A percentile compares a stretch with the other conserved stretches of the same genome.
phyloP scores from a whole-genome alignment of 495 filamentous ascomycete species.

The Pseudevernia furfuracea region DNA sequence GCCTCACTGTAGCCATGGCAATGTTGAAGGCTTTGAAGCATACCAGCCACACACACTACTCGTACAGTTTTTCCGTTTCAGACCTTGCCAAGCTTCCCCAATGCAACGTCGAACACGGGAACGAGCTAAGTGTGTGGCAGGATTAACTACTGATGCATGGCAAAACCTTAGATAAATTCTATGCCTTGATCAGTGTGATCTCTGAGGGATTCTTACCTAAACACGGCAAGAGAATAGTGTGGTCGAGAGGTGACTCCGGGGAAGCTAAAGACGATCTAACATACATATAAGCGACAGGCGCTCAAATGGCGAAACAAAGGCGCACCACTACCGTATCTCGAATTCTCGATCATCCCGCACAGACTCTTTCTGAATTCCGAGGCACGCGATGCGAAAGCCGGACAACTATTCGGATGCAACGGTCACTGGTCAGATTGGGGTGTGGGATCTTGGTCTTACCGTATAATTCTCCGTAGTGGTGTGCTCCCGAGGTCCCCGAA shows the following conservation, averaged over 20 bases:
- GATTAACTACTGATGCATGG: background rate
- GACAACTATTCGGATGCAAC: background rate
- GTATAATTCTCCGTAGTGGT: too few relatives aligned
- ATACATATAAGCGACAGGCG: constrained; percentile 5
- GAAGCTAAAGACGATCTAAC: background rate
- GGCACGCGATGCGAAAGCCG: background rate
- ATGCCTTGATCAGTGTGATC: background rate
- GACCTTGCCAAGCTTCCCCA: background rate
- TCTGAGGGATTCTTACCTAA: background rate
- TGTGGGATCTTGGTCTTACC: too few relatives aligned
- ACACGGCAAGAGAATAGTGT: background rate
- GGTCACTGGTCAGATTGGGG: too few relatives aligned
- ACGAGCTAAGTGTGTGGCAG: background rate
- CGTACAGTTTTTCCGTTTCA: background rate
- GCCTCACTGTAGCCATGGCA: background rate
- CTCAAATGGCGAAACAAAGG: background rate
- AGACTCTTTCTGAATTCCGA: background rate
- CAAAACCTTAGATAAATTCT: background rate
- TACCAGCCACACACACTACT: background rate
- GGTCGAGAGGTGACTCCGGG: background rate
- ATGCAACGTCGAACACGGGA: background rate
- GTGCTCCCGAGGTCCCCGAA: too few relatives aligned
- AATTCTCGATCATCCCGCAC: background rate
- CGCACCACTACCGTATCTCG: background rate
- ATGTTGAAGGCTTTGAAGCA: background rate